These are phyloP conservation scores for Fraxinus excelsior DNA, from an alignment of 257 asterid genomes.

Conservation along the genomic window DNA sequence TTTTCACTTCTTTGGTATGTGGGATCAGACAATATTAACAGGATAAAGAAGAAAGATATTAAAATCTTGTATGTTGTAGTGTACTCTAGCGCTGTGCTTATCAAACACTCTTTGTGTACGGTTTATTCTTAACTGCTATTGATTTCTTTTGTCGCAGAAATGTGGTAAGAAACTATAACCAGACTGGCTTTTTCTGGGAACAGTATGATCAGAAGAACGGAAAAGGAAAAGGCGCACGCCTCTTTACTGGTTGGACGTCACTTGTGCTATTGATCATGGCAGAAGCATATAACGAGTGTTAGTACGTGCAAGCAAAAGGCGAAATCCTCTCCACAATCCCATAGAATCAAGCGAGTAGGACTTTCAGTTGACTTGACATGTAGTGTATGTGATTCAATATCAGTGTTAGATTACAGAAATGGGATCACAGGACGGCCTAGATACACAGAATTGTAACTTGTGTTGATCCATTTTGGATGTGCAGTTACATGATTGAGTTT, in stretches of 20 bases:
- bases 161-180: conserved; percentile 65
- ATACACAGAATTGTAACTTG: neutral
- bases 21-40: neutral
- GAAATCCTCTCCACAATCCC: neutral
- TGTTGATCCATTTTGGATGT: neutral
- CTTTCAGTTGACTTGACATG: neutral
- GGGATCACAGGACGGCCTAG: neutral
- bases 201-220: conserved; percentile 92
- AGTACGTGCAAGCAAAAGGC: conserved; percentile 14
- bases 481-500: neutral
- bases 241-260: conserved; percentile 92
- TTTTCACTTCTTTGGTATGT: neutral
- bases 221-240: conserved; percentile 87
- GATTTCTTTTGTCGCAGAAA: conserved; percentile 52
- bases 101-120: neutral
- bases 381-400: neutral
- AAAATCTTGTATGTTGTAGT: neutral
- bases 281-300: conserved; percentile 65
- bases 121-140: neutral
- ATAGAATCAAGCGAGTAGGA: neutral
- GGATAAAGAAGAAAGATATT: neutral
- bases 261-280: conserved; percentile 81
- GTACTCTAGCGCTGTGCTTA: neutral
- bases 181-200: conserved; percentile 91
- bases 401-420: neutral